Percentiles rank a stretch among this genome's conserved stretches.
Evolutionary conservation across 768 basidiomycete species (phyloP).

Genomic region (Obba rivulosa): DNA sequence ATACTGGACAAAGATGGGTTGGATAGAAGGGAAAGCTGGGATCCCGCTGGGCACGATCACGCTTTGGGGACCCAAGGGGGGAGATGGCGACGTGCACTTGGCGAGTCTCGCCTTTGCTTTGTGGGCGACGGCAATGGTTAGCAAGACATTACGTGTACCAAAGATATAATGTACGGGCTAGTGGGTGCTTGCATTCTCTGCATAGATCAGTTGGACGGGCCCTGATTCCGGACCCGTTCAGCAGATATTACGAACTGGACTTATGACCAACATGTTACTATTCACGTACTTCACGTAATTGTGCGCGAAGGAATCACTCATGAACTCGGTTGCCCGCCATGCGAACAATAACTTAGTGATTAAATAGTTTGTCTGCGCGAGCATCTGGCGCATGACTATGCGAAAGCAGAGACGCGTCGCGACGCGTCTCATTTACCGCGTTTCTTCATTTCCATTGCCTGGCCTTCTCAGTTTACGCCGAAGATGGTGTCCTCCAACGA

Average conservation of each 20-base stretch:
- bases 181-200: background rate
- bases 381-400: background rate
- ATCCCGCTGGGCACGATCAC: constrained; percentile 71
- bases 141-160: constrained; percentile 89
- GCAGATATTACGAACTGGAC: too few relatives aligned
- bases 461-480: background rate
- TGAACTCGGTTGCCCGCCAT: too few relatives aligned
- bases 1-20: constrained; percentile 79
- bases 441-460: background rate
- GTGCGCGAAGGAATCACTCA: background rate
- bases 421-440: constrained; percentile 9
- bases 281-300: background rate
- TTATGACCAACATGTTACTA: background rate
- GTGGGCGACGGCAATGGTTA: constrained; percentile 97
- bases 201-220: background rate
- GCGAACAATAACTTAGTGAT: too few relatives aligned
- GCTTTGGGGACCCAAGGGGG: constrained; percentile 66
- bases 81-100: constrained; percentile 80
- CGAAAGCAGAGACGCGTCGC: constrained; percentile 17
- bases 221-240: background rate
- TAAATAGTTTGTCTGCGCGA: too few relatives aligned
- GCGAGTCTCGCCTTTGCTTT: constrained; percentile 70
- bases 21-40: constrained; percentile 75
- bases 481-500: constrained; percentile 49
- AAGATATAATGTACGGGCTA: constrained; percentile 43